Conservation (phyloP, 768 basidiomycete species). For the Mycena rosella region DNA sequence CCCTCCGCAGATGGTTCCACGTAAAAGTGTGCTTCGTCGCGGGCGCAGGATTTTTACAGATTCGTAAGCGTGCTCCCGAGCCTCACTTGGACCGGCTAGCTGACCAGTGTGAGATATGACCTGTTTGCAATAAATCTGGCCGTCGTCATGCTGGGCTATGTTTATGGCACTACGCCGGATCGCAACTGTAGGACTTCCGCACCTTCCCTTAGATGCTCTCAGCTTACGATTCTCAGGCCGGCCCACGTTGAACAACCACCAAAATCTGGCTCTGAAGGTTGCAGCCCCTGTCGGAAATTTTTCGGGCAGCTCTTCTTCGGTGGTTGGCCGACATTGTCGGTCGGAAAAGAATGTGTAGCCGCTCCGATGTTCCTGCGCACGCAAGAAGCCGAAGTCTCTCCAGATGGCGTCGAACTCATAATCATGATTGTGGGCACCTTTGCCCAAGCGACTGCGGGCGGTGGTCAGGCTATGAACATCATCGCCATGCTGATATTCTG, state of each 20-base stretch:
- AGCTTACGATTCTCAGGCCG: background rate
- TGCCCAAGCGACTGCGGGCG: conserved; percentile 81
- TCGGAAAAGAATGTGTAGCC: conserved; percentile 81
- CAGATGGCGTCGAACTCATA: conserved; percentile 81
- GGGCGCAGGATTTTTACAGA: too few species aligned
- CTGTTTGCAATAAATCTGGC: conserved; percentile 93
- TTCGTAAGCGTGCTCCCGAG: too few species aligned
- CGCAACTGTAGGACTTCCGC: background rate
- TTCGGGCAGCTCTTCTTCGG: conserved; percentile 86
- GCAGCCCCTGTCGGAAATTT: conserved; percentile 81
- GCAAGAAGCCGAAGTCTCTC: too few species aligned
- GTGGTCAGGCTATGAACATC: conserved; percentile 74
- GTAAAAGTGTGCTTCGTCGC: too few species aligned
- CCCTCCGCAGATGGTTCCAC: too few species aligned
- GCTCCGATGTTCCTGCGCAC: conserved; percentile 42
- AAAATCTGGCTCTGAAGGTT: conserved; percentile 52
- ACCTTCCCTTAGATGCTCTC: too few species aligned
- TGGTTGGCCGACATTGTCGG: conserved; percentile 84
- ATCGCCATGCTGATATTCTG: conserved; percentile 84
- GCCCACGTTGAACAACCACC: conserved; percentile 24
- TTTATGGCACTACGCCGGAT: conserved; percentile 63
- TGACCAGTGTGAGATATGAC: conserved; percentile 71
- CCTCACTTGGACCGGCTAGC: too few species aligned
- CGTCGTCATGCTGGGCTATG: conserved; percentile 84
- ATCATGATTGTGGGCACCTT: conserved; percentile 87